Base-by-base conservation (phyloP, 1,139 yeast genomes). In the Scheffersomyces quercinus region DNA sequence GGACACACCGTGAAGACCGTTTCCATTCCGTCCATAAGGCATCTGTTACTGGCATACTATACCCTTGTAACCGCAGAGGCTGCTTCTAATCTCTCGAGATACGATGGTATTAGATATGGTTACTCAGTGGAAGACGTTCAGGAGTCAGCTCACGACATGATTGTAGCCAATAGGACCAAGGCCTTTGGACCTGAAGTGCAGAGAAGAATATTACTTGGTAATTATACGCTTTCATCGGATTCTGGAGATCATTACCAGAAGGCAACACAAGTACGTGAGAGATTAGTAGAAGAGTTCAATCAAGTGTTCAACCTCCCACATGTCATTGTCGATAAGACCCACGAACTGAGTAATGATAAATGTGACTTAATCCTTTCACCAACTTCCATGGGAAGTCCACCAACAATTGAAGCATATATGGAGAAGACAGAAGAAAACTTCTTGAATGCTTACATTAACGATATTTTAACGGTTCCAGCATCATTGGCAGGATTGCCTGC, bases 11-110 rank as follows among this genome's bases (percentile, higher is more conserved):
- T 91, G 1, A 68, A 70, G 14, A 74, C 82, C 0, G 81, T 93
- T 0, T 81, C 93, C 0, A 60, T 91, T 0, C 96, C 96, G 2
- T 70, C 85, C 0, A 68, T 89, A 8, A 78, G 76, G 48, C 70
- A 76, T 44, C 77, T 91, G 37, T 67, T 93, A n/a, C 91, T 95
- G 29, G 79, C 91, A 0, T 95, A 95, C 62, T 91, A 88, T 58
- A 85, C 96, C 0, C 57, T 95, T 31, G 90, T 95, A 1, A 88
- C 97, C 0, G 88, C 97, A 0, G 99, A 95, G 59, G 98, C 97
- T 0, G 84, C 96, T 0, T 91, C 99, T 0, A 93, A 95, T 59
- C 73, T 95, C 38, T 80, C 97, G 1, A 73, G 97, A 31, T 95
- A 79, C 56, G 99, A 93, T 64, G 99, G 99, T 2, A 70, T 91